A percentile compares a stretch with the other conserved stretches of the same genome.
These are phyloP conservation scores for Ganoderma resinaceum DNA, from an alignment of 1,284 basidiomycete species.

Conservation along the genomic window DNA sequence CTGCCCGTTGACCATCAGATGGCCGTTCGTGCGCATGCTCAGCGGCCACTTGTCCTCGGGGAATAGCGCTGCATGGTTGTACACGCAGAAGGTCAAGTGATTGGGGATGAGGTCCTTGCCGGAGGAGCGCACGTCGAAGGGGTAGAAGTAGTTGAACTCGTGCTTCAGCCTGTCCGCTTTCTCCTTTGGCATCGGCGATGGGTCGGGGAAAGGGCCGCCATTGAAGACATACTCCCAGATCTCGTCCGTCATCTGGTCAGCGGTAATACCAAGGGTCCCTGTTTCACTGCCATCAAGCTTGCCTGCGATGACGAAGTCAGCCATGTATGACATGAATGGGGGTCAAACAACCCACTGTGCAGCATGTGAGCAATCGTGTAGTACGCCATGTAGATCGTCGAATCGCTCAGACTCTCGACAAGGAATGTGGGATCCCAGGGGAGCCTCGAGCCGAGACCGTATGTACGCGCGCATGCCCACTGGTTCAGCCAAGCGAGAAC, in stretches of 20 bases:
- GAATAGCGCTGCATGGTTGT: slow-evolving; percentile 96
- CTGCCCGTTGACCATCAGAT: slow-evolving; percentile 97
- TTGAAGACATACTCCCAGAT: slow-evolving; percentile 96
- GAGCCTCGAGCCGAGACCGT: slow-evolving; percentile 94
- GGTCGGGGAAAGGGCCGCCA: slow-evolving; percentile 77
- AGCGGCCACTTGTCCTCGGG: slow-evolving; percentile 93
- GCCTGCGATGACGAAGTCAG: slow-evolving; percentile 47
- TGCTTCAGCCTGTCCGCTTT: slow-evolving; percentile 88
- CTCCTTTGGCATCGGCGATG: slow-evolving; percentile 72
- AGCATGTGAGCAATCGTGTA: slow-evolving; percentile 94
- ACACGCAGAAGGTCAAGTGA: slow-evolving; percentile 94
- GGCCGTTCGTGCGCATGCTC: slow-evolving; percentile 95
- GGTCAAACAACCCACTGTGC: slow-evolving; percentile 63
- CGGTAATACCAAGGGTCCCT: slow-evolving; percentile 86
- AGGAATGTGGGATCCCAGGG: slow-evolving; percentile 98
- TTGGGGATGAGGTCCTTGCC: slow-evolving; percentile 98
- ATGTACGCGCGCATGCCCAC: slow-evolving; percentile 98
- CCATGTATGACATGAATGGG: not conserved
- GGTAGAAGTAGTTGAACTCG: slow-evolving; percentile 98
- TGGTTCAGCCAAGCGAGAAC: slow-evolving; percentile 96
- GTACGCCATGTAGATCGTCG: slow-evolving; percentile 99
- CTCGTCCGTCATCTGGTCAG: slow-evolving; percentile 96
- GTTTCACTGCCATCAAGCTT: slow-evolving; percentile 81
- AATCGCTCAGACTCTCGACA: slow-evolving; percentile 97
- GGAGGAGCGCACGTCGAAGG: slow-evolving; percentile 98